These are phyloP conservation scores for Sporisorium scitamineum DNA, from an alignment of 1,284 basidiomycete species.

Conservation along the genomic window DNA sequence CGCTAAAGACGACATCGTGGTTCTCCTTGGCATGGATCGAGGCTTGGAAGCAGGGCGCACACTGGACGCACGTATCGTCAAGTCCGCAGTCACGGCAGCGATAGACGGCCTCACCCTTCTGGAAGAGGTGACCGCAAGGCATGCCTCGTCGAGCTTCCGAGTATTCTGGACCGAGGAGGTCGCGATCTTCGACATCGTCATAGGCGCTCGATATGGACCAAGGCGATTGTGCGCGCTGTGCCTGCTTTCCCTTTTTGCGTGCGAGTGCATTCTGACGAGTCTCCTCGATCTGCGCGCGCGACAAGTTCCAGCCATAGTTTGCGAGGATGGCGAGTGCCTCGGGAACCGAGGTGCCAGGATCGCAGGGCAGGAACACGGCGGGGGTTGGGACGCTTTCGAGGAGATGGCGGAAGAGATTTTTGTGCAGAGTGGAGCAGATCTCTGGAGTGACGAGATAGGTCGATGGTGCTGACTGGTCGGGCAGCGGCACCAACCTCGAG, in stretches of 20 bases:
- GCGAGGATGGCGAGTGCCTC: conserved; percentile 48
- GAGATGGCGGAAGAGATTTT: conserved; percentile 36
- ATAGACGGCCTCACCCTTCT: conserved; percentile 69
- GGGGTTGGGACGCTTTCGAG: conserved; percentile 40
- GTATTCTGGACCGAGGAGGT: conserved; percentile 61
- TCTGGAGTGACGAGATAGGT: conserved; percentile 36
- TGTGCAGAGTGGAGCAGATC: conserved; percentile 21
- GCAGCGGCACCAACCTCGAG: conserved; percentile 37
- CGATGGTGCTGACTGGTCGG: conserved; percentile 22
- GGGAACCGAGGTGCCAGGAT: conserved; percentile 32
- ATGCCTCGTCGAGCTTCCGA: conserved; percentile 62
- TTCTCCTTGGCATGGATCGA: conserved; percentile 59
- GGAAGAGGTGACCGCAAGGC: conserved; percentile 69
- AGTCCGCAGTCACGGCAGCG: conserved; percentile 67
- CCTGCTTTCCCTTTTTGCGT: conserved; percentile 53
- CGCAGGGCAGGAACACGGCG: conserved; percentile 45
- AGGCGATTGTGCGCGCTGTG: conserved; percentile 37
- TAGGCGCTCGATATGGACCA: conserved; percentile 37
- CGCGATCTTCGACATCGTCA: conserved; percentile 39
- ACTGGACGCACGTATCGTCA: conserved; percentile 68
- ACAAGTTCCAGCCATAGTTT: conserved; percentile 52
- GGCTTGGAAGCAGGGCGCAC: conserved; percentile 65
- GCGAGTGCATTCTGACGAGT: conserved; percentile 40
- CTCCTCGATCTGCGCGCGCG: conserved; percentile 57
- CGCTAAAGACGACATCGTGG: conserved; percentile 67